Evolutionary conservation across 2,329 filamentous ascomycete genomes (phyloP).

Genomic region (Seiridium cupressi): DNA sequence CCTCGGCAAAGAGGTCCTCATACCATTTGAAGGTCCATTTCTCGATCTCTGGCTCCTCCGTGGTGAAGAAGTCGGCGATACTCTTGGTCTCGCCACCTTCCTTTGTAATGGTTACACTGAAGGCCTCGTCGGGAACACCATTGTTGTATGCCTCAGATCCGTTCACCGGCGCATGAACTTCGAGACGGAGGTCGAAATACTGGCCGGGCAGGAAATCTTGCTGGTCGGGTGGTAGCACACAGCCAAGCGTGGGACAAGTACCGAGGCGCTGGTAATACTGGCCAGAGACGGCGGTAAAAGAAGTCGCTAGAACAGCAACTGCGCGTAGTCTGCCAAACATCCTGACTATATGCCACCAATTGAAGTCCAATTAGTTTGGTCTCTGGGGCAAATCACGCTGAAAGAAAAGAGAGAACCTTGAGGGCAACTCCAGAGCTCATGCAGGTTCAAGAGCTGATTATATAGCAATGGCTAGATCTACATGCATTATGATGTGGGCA

Average conservation of each 20-base stretch:
- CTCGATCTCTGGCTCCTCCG: slow-evolving; percentile 71
- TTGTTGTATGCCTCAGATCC: slow-evolving; percentile 74
- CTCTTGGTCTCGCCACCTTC: slow-evolving; percentile 51
- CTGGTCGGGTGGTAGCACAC: slow-evolving; percentile 60
- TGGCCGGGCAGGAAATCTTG: slow-evolving; percentile 82
- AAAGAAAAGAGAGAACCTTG: neutral
- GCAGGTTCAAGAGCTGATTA: neutral
- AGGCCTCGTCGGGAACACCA: slow-evolving; percentile 68
- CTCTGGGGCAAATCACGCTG: neutral
- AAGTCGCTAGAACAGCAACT: slow-evolving; percentile 29
- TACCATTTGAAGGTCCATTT: slow-evolving; percentile 84
- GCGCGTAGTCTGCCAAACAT: slow-evolving; percentile 37
- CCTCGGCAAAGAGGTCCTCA: slow-evolving; percentile 78
- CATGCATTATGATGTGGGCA: neutral
- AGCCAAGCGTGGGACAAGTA: slow-evolving; percentile 57
- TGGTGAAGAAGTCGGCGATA: slow-evolving; percentile 66
- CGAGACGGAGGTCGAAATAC: slow-evolving; percentile 79
- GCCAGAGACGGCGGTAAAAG: slow-evolving; percentile 41
- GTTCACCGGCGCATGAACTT: slow-evolving; percentile 79
- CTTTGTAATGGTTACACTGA: slow-evolving; percentile 73
- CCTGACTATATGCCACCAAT: slow-evolving; percentile 7
- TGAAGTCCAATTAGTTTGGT: neutral
- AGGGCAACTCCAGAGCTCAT: neutral
- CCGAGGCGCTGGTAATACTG: slow-evolving; percentile 62
- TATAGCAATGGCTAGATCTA: neutral